phyloP scores from a whole-genome alignment of 1,284 basidiomycete species.

The Phlebopus sp. region DNA sequence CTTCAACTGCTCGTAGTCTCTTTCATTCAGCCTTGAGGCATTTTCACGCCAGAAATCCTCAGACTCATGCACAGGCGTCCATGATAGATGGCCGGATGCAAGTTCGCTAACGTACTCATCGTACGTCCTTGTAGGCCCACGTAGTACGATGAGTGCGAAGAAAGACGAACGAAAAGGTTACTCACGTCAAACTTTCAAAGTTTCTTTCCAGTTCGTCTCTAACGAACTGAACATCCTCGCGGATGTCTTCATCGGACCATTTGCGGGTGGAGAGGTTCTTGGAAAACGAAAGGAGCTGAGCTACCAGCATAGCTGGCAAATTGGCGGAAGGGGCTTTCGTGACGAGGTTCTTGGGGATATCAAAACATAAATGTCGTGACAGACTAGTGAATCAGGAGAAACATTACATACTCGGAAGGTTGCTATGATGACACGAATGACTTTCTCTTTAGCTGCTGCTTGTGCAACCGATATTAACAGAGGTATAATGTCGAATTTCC shows the following conservation, averaged over 20 bases:
- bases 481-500: constrained; percentile 89
- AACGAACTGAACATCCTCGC: constrained; percentile 88
- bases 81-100: constrained; percentile 85
- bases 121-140: constrained; percentile 68
- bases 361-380: constrained; percentile 7
- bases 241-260: constrained; percentile 92
- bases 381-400: background rate
- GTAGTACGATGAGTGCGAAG: background rate
- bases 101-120: constrained; percentile 96
- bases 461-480: constrained; percentile 85
- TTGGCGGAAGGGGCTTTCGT: constrained; percentile 80
- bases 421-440: constrained; percentile 91
- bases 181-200: constrained; percentile 87
- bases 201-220: constrained; percentile 77
- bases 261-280: constrained; percentile 84
- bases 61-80: constrained; percentile 94
- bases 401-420: constrained; percentile 70
- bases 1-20: constrained; percentile 80
- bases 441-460: constrained; percentile 94
- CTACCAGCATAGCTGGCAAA: constrained; percentile 89
- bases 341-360: constrained; percentile 73
- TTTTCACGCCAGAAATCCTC: constrained; percentile 99
- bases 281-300: constrained; percentile 81
- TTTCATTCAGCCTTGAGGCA: constrained; percentile 79
- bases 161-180: constrained; percentile 12